A percentile compares a stretch with the other conserved stretches of the same genome.
These are phyloP conservation scores for Wallacemonas sp. DNA, from an alignment of 208 protist species.

Conservation along the genomic window DNA sequence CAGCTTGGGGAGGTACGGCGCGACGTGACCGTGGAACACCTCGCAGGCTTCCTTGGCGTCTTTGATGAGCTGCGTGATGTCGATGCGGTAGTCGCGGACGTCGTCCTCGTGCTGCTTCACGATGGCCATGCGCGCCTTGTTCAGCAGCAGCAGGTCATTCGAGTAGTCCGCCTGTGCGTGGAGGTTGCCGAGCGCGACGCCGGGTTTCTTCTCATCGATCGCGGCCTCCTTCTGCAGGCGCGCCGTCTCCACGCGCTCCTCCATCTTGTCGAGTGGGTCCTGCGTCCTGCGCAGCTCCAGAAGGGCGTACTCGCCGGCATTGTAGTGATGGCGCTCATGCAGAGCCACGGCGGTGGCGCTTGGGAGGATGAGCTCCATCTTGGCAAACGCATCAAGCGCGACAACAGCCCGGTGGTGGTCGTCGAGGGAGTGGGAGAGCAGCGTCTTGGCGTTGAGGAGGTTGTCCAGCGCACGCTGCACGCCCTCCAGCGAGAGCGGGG, in stretches of 20 bases:
- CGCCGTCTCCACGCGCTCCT: slow-evolving; percentile 48
- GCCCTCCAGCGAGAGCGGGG: slow-evolving; percentile 37
- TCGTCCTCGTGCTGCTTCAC: slow-evolving; percentile 64
- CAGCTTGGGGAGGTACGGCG: slow-evolving; percentile 41
- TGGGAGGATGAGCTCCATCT: slow-evolving; percentile 38
- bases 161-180: slow-evolving; percentile 81
- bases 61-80: slow-evolving; percentile 53
- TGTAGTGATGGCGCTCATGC: slow-evolving; percentile 73
- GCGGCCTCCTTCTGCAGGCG: slow-evolving; percentile 66
- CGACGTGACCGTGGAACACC: slow-evolving; percentile 39
- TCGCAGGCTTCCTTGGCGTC: slow-evolving; percentile 44
- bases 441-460: slow-evolving; percentile 50
- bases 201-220: slow-evolving; percentile 54
- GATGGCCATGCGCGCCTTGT: slow-evolving; percentile 77
- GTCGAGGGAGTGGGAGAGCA: slow-evolving; percentile 52
- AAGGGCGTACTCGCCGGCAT: slow-evolving; percentile 66
- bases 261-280: slow-evolving; percentile 52
- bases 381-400: slow-evolving; percentile 48
- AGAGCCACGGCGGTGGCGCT: slow-evolving; percentile 63
- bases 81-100: slow-evolving; percentile 44
- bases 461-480: slow-evolving; percentile 63
- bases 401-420: slow-evolving; percentile 32
- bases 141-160: slow-evolving; percentile 80
- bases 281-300: slow-evolving; percentile 66
- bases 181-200: slow-evolving; percentile 59